A percentile compares a stretch with the other conserved stretches of the same genome.
These are phyloP conservation scores for Agroathelia rolfsii DNA, from an alignment of 1,284 basidiomycete species.

Conservation along the genomic window DNA sequence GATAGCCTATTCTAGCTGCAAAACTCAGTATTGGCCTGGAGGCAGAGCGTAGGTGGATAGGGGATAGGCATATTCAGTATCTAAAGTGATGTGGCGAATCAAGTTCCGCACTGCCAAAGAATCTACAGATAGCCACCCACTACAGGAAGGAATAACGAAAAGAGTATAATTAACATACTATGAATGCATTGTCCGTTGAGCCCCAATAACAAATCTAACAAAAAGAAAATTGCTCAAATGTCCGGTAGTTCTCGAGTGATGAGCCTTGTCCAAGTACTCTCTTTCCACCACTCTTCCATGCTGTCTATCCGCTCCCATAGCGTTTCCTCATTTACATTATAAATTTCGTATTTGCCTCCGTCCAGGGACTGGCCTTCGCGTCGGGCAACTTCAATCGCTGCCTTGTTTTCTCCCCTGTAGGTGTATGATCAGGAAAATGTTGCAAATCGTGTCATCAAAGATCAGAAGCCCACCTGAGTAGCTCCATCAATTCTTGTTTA, in stretches of 20 bases:
- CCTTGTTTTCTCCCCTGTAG: conserved; percentile 69
- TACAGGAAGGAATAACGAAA: too few relatives aligned
- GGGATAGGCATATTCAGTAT: too few relatives aligned
- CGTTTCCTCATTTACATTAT: conserved; percentile 77
- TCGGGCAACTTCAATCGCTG: conserved; percentile 72
- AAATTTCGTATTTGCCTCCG: conserved; percentile 79
- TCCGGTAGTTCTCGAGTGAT: conserved; percentile 85
- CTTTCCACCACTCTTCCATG: conserved; percentile 91
- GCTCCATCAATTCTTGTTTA: conserved; percentile 59
- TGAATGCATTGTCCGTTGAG: too few relatives aligned
- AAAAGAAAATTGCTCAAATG: conserved; percentile 29
- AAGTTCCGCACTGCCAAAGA: too few relatives aligned
- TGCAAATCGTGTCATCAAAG: conserved; percentile 11
- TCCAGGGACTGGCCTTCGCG: conserved; percentile 52
- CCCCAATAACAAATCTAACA: too few relatives aligned
- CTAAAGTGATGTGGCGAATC: too few relatives aligned
- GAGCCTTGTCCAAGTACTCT: conserved; percentile 79
- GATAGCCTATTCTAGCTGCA: too few relatives aligned
- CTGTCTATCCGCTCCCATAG: conserved; percentile 70
- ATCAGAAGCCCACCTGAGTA: conserved; percentile 45
- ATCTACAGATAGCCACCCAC: too few relatives aligned
- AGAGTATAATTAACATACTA: too few relatives aligned
- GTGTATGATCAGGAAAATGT: too few relatives aligned
- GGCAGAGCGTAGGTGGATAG: too few relatives aligned
- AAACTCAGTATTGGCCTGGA: too few relatives aligned